A percentile compares a stretch with the other conserved stretches of the same genome.
phyloP scores from a whole-genome alignment of 768 basidiomycete species.

The Phylloporus arenicola region DNA sequence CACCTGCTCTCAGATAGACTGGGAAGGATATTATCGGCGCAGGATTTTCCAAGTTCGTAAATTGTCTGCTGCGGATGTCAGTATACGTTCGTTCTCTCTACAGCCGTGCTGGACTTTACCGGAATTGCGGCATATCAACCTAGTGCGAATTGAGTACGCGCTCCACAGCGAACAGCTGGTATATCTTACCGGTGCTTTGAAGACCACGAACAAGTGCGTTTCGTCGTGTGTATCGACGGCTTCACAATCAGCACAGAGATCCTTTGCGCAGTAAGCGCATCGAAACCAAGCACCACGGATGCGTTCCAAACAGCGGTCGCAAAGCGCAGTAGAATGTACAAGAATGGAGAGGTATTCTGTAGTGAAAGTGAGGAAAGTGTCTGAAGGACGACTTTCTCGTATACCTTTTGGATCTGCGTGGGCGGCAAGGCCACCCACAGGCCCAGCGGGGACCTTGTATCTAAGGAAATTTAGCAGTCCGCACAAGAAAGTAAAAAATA shows the following conservation, averaged over 20 bases:
- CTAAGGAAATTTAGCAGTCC: conserved; percentile 33
- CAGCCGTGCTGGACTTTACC: conserved; percentile 37
- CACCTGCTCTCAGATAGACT: conserved; percentile 42
- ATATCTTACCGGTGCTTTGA: conserved; percentile 69
- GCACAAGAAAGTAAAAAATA: neutral
- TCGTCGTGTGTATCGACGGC: conserved; percentile 74
- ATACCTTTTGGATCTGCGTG: conserved; percentile 54
- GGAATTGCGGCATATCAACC: conserved; percentile 72
- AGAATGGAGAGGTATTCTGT: conserved; percentile 61
- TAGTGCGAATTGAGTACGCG: conserved; percentile 24
- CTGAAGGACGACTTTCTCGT: neutral
- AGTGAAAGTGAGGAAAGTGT: neutral
- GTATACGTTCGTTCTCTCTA: conserved; percentile 1
- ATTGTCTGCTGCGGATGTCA: conserved; percentile 34
- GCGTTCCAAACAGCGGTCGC: conserved; percentile 78
- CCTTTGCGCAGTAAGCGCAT: conserved; percentile 82
- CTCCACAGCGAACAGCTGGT: neutral
- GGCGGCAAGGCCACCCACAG: conserved; percentile 35
- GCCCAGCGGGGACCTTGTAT: conserved; percentile 60
- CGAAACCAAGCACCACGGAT: conserved; percentile 89
- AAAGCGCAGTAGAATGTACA: conserved; percentile 63
- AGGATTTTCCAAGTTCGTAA: conserved; percentile 56
- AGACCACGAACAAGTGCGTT: conserved; percentile 79
- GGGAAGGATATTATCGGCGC: conserved; percentile 59
- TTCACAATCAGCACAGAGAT: conserved; percentile 85